Conservation (phyloP, 805 yeast species). For the Sungouiella blattae region DNA sequence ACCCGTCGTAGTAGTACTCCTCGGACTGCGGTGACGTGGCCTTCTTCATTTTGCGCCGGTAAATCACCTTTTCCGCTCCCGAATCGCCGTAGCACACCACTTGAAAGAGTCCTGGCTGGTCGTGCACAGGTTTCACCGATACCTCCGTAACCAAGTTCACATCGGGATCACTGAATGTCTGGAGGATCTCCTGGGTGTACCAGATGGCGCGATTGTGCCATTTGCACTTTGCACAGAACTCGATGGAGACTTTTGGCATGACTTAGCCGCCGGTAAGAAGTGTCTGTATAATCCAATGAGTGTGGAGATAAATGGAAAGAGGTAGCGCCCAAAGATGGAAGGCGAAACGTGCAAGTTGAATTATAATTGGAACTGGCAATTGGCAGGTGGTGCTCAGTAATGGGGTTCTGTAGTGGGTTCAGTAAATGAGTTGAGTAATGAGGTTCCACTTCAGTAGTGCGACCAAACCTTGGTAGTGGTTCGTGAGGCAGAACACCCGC, state of each 20-base stretch:
- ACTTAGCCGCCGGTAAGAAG: too few relatives aligned
- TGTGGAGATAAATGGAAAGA: too few relatives aligned
- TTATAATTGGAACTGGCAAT: too few relatives aligned
- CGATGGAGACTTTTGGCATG: slow-evolving; percentile 61
- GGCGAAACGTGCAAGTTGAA: too few relatives aligned
- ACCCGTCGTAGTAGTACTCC: slow-evolving; percentile 54
- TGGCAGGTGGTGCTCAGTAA: too few relatives aligned
- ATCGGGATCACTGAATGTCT: slow-evolving; percentile 60
- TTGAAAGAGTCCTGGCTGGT: slow-evolving; percentile 21
- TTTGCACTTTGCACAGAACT: slow-evolving; percentile 78
- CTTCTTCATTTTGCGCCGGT: slow-evolving; percentile 51
- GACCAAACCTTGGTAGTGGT: too few relatives aligned
- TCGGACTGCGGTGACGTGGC: slow-evolving; percentile 27
- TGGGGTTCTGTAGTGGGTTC: too few relatives aligned
- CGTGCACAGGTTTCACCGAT: slow-evolving; percentile 21
- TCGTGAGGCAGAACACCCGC: too few relatives aligned
- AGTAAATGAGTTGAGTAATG: too few relatives aligned
- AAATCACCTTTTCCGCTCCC: slow-evolving; percentile 31
- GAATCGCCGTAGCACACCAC: slow-evolving; percentile 6
- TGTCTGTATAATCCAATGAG: too few relatives aligned
- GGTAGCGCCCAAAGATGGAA: too few relatives aligned
- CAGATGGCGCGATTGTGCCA: slow-evolving; percentile 89
- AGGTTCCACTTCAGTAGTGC: too few relatives aligned
- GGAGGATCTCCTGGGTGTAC: slow-evolving; percentile 82
- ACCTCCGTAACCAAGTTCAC: slow-evolving; percentile 37